phyloP scores from a whole-genome alignment of 2,329 filamentous ascomycete species.

The Diaporthe sp. region DNA sequence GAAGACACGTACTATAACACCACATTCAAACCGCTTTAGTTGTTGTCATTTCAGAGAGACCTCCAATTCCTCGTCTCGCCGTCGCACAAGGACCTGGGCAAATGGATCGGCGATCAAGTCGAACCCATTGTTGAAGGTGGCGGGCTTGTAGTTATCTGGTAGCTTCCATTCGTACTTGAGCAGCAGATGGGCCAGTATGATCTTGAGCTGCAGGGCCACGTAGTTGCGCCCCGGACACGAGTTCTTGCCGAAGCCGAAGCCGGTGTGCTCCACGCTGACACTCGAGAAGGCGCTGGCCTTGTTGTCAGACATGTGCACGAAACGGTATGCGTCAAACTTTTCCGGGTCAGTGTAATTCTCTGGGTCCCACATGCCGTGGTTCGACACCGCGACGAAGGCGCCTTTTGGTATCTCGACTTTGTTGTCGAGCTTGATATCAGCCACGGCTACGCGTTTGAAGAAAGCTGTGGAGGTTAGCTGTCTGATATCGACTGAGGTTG shows the following conservation, averaged over 20 bases:
- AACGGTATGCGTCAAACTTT: background rate
- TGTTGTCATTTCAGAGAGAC: background rate
- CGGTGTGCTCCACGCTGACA: background rate
- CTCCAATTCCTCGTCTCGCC: background rate
- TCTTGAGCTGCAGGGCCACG: constrained; percentile 45
- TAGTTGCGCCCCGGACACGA: constrained; percentile 48
- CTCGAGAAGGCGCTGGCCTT: background rate
- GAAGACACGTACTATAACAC: no score
- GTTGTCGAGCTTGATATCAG: background rate
- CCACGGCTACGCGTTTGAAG: background rate
- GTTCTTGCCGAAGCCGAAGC: constrained; percentile 47
- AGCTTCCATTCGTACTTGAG: constrained; percentile 8
- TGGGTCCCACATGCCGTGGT: background rate
- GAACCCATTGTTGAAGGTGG: background rate
- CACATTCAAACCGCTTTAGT: no score
- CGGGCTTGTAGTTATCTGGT: background rate
- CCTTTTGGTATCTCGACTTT: background rate
- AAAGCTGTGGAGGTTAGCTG: background rate
- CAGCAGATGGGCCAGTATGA: background rate
- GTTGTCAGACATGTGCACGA: background rate
- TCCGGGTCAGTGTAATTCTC: background rate
- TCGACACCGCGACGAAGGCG: background rate
- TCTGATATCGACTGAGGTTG: background rate
- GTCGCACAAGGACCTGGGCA: background rate
- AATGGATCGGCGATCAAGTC: background rate